Percentiles rank a stretch among this genome's conserved stretches.
phyloP scores from a whole-genome alignment of 2,329 filamentous ascomycete species.

The Colletotrichum plurivorum region DNA sequence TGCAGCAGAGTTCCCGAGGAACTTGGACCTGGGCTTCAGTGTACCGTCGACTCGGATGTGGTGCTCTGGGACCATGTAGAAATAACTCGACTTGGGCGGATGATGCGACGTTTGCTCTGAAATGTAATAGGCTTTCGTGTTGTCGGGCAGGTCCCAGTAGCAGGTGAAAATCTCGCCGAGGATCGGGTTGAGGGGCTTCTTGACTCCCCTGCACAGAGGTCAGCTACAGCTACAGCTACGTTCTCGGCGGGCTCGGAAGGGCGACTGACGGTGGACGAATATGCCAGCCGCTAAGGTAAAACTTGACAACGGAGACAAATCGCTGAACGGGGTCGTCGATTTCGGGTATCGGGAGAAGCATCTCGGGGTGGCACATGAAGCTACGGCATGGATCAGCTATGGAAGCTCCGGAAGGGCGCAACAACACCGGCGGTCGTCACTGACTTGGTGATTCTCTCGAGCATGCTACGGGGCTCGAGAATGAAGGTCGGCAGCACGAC shows the following conservation, averaged over 20 bases:
- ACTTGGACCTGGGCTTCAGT: slow-evolving; percentile 93
- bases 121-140: slow-evolving; percentile 93
- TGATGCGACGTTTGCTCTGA: slow-evolving; percentile 98
- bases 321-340: slow-evolving; percentile 91
- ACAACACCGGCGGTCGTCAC: slow-evolving; percentile 47
- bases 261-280: slow-evolving; percentile 90
- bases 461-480: slow-evolving; percentile 96
- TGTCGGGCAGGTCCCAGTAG: slow-evolving; percentile 92
- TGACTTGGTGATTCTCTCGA: slow-evolving; percentile 98
- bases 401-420: slow-evolving; percentile 6
- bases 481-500: slow-evolving; percentile 98
- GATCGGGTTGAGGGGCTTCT: slow-evolving; percentile 97
- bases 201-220: slow-evolving; percentile 81
- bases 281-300: slow-evolving; percentile 98
- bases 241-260: slow-evolving; percentile 18
- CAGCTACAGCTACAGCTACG: slow-evolving; percentile 35
- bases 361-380: slow-evolving; percentile 99
- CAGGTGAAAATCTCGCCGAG: slow-evolving; percentile 95
- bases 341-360: slow-evolving; percentile 86
- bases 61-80: slow-evolving; percentile 96
- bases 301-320: slow-evolving; percentile 96
- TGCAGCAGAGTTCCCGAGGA: slow-evolving; percentile 95
- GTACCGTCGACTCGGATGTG: slow-evolving; percentile 96
- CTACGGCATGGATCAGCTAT: slow-evolving; percentile 60
- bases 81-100: slow-evolving; percentile 98